Conservation (phyloP, 108 stramenopile species). For the Ochromonas danica region DNA sequence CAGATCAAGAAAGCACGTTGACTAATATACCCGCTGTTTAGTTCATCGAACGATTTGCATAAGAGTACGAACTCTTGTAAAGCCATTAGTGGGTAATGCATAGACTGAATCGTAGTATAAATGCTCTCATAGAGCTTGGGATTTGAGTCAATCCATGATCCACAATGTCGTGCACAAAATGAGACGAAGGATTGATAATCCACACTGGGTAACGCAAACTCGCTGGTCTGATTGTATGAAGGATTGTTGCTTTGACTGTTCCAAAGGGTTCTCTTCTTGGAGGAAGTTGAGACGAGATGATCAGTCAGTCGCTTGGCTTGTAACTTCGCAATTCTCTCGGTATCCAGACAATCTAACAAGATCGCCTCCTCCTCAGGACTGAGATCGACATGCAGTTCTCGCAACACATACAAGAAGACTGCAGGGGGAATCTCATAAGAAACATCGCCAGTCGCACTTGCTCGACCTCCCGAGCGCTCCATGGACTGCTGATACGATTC, state of each 20-base stretch:
- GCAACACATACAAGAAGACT: constrained; percentile 5
- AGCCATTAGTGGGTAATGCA: not conserved
- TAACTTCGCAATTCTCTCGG: not conserved
- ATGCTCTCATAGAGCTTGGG: not conserved
- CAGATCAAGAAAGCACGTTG: not conserved
- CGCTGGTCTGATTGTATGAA: too few species aligned
- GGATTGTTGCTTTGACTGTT: too few species aligned
- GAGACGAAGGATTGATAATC: not conserved
- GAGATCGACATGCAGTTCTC: constrained; percentile 9
- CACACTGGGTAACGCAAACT: not conserved
- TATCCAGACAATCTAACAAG: constrained; percentile 29
- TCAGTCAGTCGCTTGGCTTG: too few species aligned
- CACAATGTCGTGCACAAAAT: constrained; percentile 25
- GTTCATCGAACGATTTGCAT: constrained; percentile 21
- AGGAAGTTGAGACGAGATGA: too few species aligned
- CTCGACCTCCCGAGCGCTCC: not conserved
- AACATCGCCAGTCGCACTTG: not conserved
- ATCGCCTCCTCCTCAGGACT: constrained; percentile 13
- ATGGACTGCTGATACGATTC: not conserved
- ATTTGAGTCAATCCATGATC: not conserved
- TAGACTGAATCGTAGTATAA: not conserved
- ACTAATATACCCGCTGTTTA: not conserved
- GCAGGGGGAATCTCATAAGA: not conserved
- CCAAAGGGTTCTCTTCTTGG: too few species aligned
- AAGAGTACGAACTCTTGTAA: not conserved